phyloP scores from a whole-genome alignment of 2,329 filamentous ascomycete species.

The Venturia oleaginea region DNA sequence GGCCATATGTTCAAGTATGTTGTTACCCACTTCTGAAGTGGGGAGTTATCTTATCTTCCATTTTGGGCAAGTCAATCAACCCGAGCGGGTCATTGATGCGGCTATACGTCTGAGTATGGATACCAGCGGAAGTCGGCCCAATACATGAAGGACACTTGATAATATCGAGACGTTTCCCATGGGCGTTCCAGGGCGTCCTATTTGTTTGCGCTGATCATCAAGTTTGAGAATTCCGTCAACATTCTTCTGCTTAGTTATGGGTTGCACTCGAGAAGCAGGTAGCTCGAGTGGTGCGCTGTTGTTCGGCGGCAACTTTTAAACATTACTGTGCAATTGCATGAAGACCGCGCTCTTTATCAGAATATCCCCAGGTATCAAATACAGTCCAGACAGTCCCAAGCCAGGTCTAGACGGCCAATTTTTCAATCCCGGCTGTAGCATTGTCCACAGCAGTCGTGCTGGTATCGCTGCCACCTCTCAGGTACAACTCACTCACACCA shows the following conservation, averaged over 20 bases:
- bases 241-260: not conserved
- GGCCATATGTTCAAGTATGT: not conserved
- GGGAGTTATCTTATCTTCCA: not conserved
- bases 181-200: not conserved
- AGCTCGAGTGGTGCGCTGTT: not conserved
- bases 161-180: not conserved
- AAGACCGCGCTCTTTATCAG: not conserved
- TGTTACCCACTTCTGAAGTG: not conserved
- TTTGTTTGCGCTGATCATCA: not conserved
- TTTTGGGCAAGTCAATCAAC: not conserved
- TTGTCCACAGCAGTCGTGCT: not conserved
- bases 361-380: not conserved
- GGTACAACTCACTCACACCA: slow-evolving; percentile 79
- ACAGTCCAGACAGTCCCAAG: not conserved
- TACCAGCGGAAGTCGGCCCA: not conserved
- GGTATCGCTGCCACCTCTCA: slow-evolving; percentile 56
- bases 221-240: not conserved
- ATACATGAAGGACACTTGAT: not conserved
- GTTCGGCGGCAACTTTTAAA: not conserved
- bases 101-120: not conserved
- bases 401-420: not conserved
- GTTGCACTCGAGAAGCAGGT: too few relatives aligned
- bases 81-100: not conserved
- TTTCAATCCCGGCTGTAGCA: not conserved
- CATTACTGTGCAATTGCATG: not conserved